Evolutionary conservation across 2,329 filamentous ascomycete species (phyloP).

Genomic region (Tolypocladium guangdongense): DNA sequence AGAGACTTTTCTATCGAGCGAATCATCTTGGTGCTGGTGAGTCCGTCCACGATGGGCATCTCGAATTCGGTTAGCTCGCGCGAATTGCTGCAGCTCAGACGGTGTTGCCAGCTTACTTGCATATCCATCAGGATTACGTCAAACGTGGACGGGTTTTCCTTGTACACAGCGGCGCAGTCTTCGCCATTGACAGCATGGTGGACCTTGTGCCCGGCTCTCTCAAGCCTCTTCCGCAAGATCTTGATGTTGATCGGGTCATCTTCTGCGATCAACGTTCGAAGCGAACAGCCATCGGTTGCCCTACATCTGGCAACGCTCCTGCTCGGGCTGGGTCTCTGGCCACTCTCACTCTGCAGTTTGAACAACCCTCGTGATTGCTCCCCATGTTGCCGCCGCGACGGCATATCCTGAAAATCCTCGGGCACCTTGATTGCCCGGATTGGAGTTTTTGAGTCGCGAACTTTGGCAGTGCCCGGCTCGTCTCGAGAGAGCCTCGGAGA

Average conservation of each 20-base stretch:
- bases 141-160: slow-evolving; percentile 49
- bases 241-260: slow-evolving; percentile 83
- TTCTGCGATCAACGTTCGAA: slow-evolving; percentile 69
- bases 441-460: slow-evolving; percentile 33
- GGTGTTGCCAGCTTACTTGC: slow-evolving; percentile 49
- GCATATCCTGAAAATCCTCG: slow-evolving; percentile 31
- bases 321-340: slow-evolving; percentile 3
- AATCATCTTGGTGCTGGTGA: slow-evolving; percentile 75
- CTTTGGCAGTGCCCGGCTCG: slow-evolving; percentile 23
- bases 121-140: slow-evolving; percentile 88
- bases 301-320: slow-evolving; percentile 14
- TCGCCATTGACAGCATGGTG: slow-evolving; percentile 71
- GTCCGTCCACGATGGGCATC: slow-evolving; percentile 89
- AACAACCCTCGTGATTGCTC: slow-evolving; percentile 26
- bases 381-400: slow-evolving; percentile 15
- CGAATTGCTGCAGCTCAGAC: not conserved
- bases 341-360: slow-evolving; percentile 20
- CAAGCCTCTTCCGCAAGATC: slow-evolving; percentile 68
- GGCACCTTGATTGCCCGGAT: slow-evolving; percentile 37
- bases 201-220: slow-evolving; percentile 64
- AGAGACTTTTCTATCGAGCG: slow-evolving; percentile 54
- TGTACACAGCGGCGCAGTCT: slow-evolving; percentile 65
- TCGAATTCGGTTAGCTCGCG: slow-evolving; percentile 21
- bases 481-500: not conserved
- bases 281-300: slow-evolving; percentile 12